A percentile compares a stretch with the other conserved stretches of the same genome.
Evolutionary conservation across 2,329 filamentous ascomycete species (phyloP).

Genomic region (Colletotrichum aenigma): DNA sequence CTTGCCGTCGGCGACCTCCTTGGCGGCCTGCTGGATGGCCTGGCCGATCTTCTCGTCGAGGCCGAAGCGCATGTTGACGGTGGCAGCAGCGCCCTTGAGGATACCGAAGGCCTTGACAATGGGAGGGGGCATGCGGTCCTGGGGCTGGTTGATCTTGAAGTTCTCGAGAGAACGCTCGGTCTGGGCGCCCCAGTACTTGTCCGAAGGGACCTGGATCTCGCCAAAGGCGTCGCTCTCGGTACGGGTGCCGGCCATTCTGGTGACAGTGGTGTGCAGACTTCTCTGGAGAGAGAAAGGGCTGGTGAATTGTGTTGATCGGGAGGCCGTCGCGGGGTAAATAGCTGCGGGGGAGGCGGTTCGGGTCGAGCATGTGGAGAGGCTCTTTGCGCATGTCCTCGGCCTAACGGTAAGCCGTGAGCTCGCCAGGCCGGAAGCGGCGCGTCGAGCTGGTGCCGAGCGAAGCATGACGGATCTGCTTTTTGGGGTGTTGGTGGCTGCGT

Average conservation of each 20-base stretch:
- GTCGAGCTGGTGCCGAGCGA: conserved; percentile 17
- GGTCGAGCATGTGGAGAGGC: conserved; percentile 20
- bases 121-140: conserved; percentile 96
- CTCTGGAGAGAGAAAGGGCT: conserved; percentile 13
- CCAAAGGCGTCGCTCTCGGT: conserved; percentile 98
- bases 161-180: conserved; percentile 95
- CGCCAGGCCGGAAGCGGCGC: conserved; percentile 20
- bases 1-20: conserved; percentile 92
- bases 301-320: conserved; percentile 4
- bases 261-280: conserved; percentile 47
- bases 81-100: conserved; percentile 93
- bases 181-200: conserved; percentile 99
- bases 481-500: background rate
- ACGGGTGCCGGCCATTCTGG: conserved; percentile 63
- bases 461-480: conserved; percentile 2
- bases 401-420: conserved; percentile 15
- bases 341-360: conserved; percentile 16
- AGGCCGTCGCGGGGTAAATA: conserved; percentile 15
- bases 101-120: conserved; percentile 95
- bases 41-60: conserved; percentile 77
- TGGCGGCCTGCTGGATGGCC: conserved; percentile 93
- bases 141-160: conserved; percentile 99
- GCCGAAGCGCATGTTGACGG: conserved; percentile 93
- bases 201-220: conserved; percentile 86
- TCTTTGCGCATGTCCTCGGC: conserved; percentile 20